Evolutionary conservation across 75 land plant species (phyloP).

Genomic region (Sequoiadendron giganteum): DNA sequence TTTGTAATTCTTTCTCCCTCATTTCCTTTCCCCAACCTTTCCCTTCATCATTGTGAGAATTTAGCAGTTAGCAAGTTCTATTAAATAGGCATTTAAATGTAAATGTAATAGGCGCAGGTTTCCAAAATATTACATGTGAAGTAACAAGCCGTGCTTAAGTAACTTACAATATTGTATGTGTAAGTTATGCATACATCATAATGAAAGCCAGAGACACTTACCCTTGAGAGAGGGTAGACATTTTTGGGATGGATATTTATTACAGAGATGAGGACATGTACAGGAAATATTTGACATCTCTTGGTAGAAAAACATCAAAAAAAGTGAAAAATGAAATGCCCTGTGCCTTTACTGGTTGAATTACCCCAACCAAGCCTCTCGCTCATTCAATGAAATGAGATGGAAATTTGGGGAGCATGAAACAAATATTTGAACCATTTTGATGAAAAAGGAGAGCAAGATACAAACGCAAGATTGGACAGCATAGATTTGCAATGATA

Average conservation of each 20-base stretch:
- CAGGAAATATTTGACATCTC: not conserved
- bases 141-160: not conserved
- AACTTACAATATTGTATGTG: not conserved
- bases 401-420: not conserved
- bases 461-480: not conserved
- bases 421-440: not conserved
- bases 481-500: not conserved
- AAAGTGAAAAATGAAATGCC: not conserved
- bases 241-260: not conserved
- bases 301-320: not conserved
- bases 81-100: not conserved
- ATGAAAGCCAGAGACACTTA: not conserved
- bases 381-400: not conserved
- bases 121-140: not conserved
- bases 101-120: not conserved
- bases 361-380: not conserved
- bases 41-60: not conserved
- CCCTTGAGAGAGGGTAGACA: not conserved
- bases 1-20: not conserved
- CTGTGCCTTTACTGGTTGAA: not conserved
- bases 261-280: not conserved
- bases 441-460: not conserved
- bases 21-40: not conserved
- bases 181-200: not conserved
- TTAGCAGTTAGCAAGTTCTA: not conserved